Evolutionary conservation across 768 basidiomycete genomes (phyloP).

Genomic region (Gymnopilus junonius): DNA sequence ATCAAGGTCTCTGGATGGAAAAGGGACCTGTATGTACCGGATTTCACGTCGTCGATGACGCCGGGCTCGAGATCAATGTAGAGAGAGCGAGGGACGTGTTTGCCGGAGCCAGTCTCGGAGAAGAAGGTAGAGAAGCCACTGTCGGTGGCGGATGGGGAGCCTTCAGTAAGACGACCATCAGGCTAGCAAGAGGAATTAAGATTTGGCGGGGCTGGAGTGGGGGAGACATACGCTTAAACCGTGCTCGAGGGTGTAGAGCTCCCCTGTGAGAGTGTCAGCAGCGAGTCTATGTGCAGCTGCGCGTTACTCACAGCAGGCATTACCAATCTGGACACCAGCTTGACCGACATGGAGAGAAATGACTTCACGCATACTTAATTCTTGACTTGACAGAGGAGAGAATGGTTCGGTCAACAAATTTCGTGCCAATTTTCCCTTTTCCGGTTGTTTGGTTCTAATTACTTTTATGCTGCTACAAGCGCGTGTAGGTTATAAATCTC

Average conservation of each 20-base stretch:
- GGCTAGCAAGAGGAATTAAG: constrained; percentile 54
- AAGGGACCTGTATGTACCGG: constrained; percentile 87
- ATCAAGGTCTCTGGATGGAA: constrained; percentile 99
- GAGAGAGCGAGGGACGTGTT: constrained; percentile 95
- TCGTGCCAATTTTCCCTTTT: constrained; percentile 31
- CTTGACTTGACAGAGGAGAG: constrained; percentile 17
- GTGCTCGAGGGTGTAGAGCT: constrained; percentile 97
- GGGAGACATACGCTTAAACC: constrained; percentile 80
- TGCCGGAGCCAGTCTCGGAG: constrained; percentile 91
- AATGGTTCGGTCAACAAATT: constrained; percentile 31
- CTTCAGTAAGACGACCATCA: constrained; percentile 84
- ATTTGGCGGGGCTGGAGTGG: neutral
- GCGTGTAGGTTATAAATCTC: constrained; percentile 94
- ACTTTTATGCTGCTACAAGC: constrained; percentile 67
- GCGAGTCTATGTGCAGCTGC: constrained; percentile 4
- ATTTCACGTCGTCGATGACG: constrained; percentile 94
- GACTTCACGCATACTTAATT: constrained; percentile 80
- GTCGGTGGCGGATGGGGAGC: constrained; percentile 70
- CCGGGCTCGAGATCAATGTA: constrained; percentile 97
- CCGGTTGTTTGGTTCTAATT: constrained; percentile 28
- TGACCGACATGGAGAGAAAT: constrained; percentile 97
- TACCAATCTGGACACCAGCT: constrained; percentile 93
- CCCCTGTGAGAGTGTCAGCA: constrained; percentile 59
- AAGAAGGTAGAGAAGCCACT: constrained; percentile 98
- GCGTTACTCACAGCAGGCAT: constrained; percentile 86